Conservation (phyloP, 352 stramenopile species). For the Pythium monospermum region DNA sequence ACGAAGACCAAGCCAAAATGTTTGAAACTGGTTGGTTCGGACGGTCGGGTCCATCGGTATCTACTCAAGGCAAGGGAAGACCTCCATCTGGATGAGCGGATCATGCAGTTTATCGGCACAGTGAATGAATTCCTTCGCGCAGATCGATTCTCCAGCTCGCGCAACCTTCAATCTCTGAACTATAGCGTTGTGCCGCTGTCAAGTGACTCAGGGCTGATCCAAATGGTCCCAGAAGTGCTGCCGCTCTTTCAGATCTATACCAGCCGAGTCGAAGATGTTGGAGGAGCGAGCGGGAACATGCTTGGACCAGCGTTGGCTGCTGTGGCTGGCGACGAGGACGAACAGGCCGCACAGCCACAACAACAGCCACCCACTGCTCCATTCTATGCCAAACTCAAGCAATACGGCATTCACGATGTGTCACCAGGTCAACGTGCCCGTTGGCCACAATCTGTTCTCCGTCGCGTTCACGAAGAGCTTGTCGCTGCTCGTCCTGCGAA, state of each 20-base stretch:
- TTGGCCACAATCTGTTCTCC: conserved; percentile 56
- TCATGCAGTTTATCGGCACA: conserved; percentile 86
- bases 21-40: conserved; percentile 67
- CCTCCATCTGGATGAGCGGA: conserved; percentile 82
- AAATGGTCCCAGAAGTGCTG: conserved; percentile 80
- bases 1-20: conserved; percentile 88
- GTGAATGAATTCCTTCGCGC: conserved; percentile 67
- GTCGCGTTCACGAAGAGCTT: conserved; percentile 66
- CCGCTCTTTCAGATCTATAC: conserved; percentile 83
- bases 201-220: conserved; percentile 75
- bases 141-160: conserved; percentile 32
- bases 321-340: conserved; percentile 11
- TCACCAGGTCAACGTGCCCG: conserved; percentile 57
- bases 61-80: conserved; percentile 87
- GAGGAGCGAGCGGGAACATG: neutral
- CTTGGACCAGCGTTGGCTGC: conserved; percentile 16
- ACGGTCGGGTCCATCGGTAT: conserved; percentile 72
- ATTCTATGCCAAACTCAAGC: conserved; percentile 82
- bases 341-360: conserved; percentile 1
- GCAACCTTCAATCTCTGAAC: conserved; percentile 46
- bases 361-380: conserved; percentile 55
- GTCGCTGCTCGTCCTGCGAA: conserved; percentile 56
- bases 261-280: conserved; percentile 31
- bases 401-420: conserved; percentile 66
- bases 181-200: conserved; percentile 82